phyloP scores from a whole-genome alignment of 176 grass and related monocot species.

The Saccharum officinarum region DNA sequence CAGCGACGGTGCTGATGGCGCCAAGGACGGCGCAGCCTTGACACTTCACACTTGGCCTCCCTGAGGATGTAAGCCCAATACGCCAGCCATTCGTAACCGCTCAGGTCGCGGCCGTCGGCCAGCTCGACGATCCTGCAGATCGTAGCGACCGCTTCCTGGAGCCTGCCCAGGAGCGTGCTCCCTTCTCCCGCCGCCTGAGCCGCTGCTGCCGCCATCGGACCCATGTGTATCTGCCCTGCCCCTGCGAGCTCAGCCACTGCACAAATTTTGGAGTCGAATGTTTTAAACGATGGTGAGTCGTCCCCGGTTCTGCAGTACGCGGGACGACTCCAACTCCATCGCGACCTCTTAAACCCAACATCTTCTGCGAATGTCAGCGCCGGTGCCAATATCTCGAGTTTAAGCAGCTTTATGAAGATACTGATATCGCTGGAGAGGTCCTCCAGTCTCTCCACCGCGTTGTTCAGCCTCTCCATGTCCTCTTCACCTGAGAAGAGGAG shows the following conservation, averaged over 20 bases:
- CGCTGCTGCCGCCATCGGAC: too few species aligned
- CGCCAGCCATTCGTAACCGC: neutral
- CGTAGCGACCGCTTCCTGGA: neutral
- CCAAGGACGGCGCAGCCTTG: neutral
- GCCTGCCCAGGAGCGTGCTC: neutral
- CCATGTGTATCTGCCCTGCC: too few species aligned
- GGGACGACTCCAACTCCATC: too few species aligned
- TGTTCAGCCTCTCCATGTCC: neutral
- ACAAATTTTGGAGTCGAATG: too few species aligned
- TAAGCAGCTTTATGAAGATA: conserved; percentile 22
- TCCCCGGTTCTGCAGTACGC: too few species aligned
- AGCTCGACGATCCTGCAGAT: neutral
- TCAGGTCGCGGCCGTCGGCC: neutral
- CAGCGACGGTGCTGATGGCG: too few species aligned
- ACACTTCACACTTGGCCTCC: neutral
- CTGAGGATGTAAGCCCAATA: neutral
- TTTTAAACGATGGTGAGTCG: too few species aligned
- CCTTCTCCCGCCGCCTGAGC: too few species aligned
- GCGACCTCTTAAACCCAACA: too few species aligned
- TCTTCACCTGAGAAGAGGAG: neutral
- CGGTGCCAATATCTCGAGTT: neutral
- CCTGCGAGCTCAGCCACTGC: too few species aligned
- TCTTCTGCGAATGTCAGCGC: too few species aligned
- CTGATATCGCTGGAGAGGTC: neutral
- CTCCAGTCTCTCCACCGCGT: neutral